Evolutionary conservation across 495 filamentous ascomycete genomes (phyloP).

Genomic region (Beverwykella pulmonaria): DNA sequence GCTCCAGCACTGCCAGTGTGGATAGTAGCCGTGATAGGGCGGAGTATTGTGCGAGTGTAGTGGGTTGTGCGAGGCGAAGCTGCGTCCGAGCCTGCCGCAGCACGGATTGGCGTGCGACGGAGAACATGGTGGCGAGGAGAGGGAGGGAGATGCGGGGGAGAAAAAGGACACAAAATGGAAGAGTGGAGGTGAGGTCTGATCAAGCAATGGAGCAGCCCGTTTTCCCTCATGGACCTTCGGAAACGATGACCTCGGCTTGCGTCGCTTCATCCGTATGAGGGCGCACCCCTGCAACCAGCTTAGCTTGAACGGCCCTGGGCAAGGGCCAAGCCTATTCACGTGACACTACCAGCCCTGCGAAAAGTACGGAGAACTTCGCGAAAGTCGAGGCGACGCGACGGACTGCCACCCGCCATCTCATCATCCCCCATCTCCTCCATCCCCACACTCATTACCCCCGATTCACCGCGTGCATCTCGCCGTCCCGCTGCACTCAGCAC

Average conservation of each 20-base stretch:
- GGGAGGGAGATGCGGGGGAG: neutral
- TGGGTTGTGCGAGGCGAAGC: conserved; percentile 37
- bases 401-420: conserved; percentile 13
- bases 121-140: conserved; percentile 36
- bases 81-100: conserved; percentile 45
- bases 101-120: conserved; percentile 38
- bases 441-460: conserved; percentile 13
- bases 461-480: conserved; percentile 1
- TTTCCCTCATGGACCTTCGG: conserved; percentile 1
- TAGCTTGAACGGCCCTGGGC: no score
- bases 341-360: conserved; percentile 2
- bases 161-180: neutral
- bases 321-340: conserved; percentile 2
- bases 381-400: conserved; percentile 19
- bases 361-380: conserved; percentile 17
- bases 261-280: conserved; percentile 5
- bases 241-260: conserved; percentile 35
- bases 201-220: neutral
- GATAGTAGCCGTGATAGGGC: conserved; percentile 74
- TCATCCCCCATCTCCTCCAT: conserved; percentile 8
- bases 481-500: neutral
- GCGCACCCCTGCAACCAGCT: neutral
- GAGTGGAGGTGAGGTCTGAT: neutral
- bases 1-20: conserved; percentile 88
- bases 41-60: conserved; percentile 34